These are phyloP conservation scores for Conringia planisiliqua DNA, from an alignment of 345 rosid species.

Conservation along the genomic window DNA sequence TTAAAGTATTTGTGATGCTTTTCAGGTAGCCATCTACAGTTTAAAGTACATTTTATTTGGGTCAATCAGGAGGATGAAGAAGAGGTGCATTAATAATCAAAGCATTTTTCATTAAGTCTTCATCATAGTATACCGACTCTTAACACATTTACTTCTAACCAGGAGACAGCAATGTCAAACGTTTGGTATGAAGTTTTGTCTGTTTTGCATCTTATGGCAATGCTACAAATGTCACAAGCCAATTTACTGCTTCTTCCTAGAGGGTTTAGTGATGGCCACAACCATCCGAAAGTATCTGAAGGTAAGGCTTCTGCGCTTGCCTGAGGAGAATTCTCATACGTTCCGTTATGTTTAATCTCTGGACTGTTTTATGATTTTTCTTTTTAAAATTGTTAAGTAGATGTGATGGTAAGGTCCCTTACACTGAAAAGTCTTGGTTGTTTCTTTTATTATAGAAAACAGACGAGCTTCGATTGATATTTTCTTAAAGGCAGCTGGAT, in stretches of 20 bases:
- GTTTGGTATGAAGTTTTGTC: conserved; percentile 97
- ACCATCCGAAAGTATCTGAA: conserved; percentile 85
- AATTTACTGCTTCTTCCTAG: conserved; percentile 90
- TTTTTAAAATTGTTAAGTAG: background rate
- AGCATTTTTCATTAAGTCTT: conserved; percentile 1
- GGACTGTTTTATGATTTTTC: background rate
- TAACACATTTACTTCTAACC: conserved; percentile 31
- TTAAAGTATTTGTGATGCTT: conserved; percentile 12
- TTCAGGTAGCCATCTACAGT: conserved; percentile 71
- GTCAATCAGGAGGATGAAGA: conserved; percentile 91
- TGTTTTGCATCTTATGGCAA: conserved; percentile 96
- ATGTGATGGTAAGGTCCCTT: background rate
- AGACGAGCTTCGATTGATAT: conserved; percentile 82
- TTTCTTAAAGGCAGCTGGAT: conserved; percentile 97
- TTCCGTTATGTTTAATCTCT: background rate
- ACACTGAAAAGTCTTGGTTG: background rate
- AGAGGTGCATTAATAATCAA: conserved; percentile 50
- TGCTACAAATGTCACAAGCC: conserved; percentile 84
- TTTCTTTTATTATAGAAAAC: conserved; percentile 50
- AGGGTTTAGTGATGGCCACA: conserved; percentile 66
- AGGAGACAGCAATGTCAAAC: conserved; percentile 89
- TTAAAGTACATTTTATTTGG: conserved; percentile 85
- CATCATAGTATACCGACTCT: conserved; percentile 1
- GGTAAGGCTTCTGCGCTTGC: conserved; percentile 44
- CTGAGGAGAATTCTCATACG: background rate